Base-by-base conservation (phyloP, 116 monocot genomes). In the Trichopus zeylanicus region DNA sequence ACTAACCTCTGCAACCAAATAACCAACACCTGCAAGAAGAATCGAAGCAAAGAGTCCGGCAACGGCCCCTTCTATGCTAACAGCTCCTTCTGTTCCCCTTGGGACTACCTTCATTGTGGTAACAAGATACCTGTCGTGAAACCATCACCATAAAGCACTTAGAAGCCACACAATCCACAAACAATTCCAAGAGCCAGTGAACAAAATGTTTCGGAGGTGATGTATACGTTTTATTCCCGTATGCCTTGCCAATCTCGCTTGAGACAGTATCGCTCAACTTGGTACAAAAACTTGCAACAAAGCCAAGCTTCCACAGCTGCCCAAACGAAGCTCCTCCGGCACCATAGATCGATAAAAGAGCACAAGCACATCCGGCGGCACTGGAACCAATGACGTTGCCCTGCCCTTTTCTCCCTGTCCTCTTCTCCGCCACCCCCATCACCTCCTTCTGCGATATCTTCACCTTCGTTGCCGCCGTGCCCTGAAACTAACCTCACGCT, bases 231-330 rank as follows among this genome's bases (percentile, higher is more conserved):
- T 77, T 97, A 63, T 73, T 81, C 27, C 97, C 97, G 71, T 87
- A 97, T 30, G 95, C 95, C 61, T 97, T 97, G 26, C 95, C 95
- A 48, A 90, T 87, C 76, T 97, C 95, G 55, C 95, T 97, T 20
- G 95, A 90, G 60, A 87, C 91, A n/a, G 95, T 97, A 49, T 97
- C 95, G 48, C 91, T 87, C 57, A 97, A 42, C 68, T 97, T 97
- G 19, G 95, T 97, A 66, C 95, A 97, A 56, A 84, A 97, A 65
- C 91, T 91, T 34, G 87, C 78, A 64, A 97, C 84, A 70, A 97
- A 97, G 2, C 87, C 91, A 51, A 97, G 90, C 49, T 42, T 67
- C 87, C 87, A 97, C 28, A 97, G 60, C 39, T 31, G 64, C 49
- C 59, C 48, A 68, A 69, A 76, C 47, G 70, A 31, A 11, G 24